Conservation (phyloP, 306 rosid species). For the Begonia peltatifolia region DNA sequence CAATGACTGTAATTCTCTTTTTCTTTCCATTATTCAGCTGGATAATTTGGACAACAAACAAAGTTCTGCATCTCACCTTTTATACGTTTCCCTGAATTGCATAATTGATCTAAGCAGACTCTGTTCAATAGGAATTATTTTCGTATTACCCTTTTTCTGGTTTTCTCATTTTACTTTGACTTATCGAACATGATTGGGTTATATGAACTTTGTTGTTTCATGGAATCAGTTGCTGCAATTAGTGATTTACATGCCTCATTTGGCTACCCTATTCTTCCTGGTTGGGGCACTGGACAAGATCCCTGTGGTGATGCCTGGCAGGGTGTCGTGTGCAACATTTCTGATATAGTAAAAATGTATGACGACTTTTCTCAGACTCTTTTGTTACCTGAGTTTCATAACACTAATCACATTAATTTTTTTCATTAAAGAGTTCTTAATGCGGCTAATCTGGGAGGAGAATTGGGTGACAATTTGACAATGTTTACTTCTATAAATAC, state of each 20-base stretch:
- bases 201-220: conserved; percentile 7
- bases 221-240: conserved; percentile 66
- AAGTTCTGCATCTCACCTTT: conserved; percentile 1
- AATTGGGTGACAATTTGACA: conserved; percentile 55
- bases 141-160: no score
- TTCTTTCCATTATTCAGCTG: neutral
- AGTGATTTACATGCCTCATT: conserved; percentile 51
- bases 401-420: conserved; percentile 12
- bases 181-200: neutral
- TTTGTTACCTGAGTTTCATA: conserved; percentile 1
- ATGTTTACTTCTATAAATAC: conserved; percentile 39
- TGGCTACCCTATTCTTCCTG: conserved; percentile 69
- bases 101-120: neutral
- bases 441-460: conserved; percentile 87
- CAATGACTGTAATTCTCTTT: conserved; percentile 40
- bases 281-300: conserved; percentile 82
- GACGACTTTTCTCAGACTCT: conserved; percentile 8
- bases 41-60: conserved; percentile 1
- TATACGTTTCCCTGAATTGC: no score
- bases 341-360: conserved; percentile 51
- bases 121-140: neutral
- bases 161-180: no score
- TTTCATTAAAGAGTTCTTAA: conserved; percentile 40
- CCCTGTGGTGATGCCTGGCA: conserved; percentile 94
- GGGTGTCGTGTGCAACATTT: conserved; percentile 64